Evolutionary conservation across 2,329 filamentous ascomycete genomes (phyloP).

Genomic region (Fusarium beomiforme): DNA sequence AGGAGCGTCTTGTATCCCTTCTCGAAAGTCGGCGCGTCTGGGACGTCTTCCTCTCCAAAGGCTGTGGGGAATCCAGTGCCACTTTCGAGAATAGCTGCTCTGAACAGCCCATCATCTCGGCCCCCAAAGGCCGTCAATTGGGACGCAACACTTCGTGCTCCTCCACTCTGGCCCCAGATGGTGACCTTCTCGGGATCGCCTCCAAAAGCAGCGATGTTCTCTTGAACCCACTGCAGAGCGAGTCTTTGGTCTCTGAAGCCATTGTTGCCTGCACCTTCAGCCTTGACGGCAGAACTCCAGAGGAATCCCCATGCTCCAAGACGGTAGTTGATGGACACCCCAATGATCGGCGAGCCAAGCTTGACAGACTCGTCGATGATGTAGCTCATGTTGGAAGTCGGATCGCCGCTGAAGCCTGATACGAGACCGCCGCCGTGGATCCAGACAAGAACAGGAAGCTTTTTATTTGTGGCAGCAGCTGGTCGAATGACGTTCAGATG

Average conservation of each 20-base stretch:
- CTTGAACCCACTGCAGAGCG: slow-evolving; percentile 23
- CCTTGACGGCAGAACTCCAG: slow-evolving; percentile 12
- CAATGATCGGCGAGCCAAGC: slow-evolving; percentile 18
- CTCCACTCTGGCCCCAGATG: slow-evolving; percentile 32
- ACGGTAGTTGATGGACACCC: slow-evolving; percentile 32
- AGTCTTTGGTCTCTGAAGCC: slow-evolving; percentile 31
- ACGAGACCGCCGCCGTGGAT: slow-evolving; percentile 31
- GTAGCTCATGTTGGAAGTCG: slow-evolving; percentile 3
- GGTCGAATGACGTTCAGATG: slow-evolving; percentile 26
- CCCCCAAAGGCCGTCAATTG: slow-evolving; percentile 27
- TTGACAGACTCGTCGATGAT: slow-evolving; percentile 29
- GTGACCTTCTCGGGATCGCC: slow-evolving; percentile 24
- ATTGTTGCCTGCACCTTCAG: slow-evolving; percentile 14
- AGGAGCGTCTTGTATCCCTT: slow-evolving; percentile 14
- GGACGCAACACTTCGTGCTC: slow-evolving; percentile 20
- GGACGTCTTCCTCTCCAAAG: slow-evolving; percentile 5
- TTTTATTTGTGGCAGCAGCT: background rate
- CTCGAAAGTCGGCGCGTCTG: background rate
- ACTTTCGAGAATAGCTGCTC: slow-evolving; percentile 29
- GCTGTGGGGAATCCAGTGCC: slow-evolving; percentile 22
- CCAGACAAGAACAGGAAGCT: slow-evolving; percentile 27
- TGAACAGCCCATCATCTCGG: slow-evolving; percentile 11
- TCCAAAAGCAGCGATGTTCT: slow-evolving; percentile 24
- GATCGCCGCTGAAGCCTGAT: slow-evolving; percentile 8
- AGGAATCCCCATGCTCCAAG: slow-evolving; percentile 28